phyloP scores from a whole-genome alignment of 2,329 filamentous ascomycete genomes.

The Seiridium cupressi region DNA sequence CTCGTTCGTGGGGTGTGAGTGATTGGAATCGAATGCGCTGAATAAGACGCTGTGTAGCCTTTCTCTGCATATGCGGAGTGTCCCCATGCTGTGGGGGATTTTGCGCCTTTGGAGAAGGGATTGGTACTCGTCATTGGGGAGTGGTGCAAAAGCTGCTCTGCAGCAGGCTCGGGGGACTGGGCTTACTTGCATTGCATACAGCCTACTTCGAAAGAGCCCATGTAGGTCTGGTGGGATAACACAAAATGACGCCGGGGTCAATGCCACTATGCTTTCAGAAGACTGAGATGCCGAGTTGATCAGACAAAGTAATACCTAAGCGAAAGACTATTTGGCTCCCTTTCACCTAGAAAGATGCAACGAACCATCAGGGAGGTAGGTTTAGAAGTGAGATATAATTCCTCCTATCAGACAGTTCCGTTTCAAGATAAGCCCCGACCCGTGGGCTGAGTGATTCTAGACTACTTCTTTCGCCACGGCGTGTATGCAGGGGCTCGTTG shows the following conservation, averaged over 20 bases:
- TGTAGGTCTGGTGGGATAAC: neutral
- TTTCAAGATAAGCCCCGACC: neutral
- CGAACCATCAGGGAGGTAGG: too few relatives aligned
- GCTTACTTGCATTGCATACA: neutral
- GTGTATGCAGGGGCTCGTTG: neutral
- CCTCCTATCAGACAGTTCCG: neutral
- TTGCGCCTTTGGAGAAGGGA: neutral
- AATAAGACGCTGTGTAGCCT: neutral
- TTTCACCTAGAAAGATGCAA: too few relatives aligned
- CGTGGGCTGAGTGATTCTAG: neutral
- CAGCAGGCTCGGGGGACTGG: neutral
- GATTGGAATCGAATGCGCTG: neutral
- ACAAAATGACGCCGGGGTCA: neutral
- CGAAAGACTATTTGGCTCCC: too few relatives aligned
- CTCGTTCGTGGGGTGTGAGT: neutral
- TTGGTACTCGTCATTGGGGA: neutral
- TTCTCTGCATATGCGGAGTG: slow-evolving; percentile 2
- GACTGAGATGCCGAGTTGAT: too few relatives aligned
- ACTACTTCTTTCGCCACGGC: neutral
- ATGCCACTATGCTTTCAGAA: neutral
- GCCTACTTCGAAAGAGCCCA: neutral
- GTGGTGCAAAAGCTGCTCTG: neutral
- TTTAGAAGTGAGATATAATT: too few relatives aligned
- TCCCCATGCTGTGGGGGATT: neutral
- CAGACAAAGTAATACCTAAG: too few relatives aligned